Percentiles rank a stretch among this genome's conserved stretches.
Evolutionary conservation across 2,329 filamentous ascomycete species (phyloP).

Genomic region (Dryadomyces quercivorus): DNA sequence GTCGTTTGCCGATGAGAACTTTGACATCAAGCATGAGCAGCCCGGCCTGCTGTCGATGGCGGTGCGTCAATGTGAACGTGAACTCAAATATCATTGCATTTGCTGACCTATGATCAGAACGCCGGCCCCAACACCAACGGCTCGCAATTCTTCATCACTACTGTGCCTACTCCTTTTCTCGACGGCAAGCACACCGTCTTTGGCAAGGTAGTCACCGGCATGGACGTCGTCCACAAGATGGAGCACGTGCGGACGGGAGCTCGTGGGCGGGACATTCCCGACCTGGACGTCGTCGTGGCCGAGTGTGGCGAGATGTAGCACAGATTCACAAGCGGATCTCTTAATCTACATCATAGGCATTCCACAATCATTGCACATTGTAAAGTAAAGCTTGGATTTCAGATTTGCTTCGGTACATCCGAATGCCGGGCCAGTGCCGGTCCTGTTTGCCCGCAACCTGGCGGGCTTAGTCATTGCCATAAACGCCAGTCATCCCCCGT

Average conservation of each 20-base stretch:
- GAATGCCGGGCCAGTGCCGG: too few relatives aligned
- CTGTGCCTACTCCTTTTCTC: constrained; percentile 72
- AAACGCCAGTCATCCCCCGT: background rate
- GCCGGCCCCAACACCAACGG: constrained; percentile 88
- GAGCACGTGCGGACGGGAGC: constrained; percentile 77
- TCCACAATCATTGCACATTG: too few relatives aligned
- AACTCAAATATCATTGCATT: background rate
- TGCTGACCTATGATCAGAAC: constrained; percentile 43
- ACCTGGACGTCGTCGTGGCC: constrained; percentile 69
- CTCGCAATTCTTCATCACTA: constrained; percentile 96
- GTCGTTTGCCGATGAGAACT: constrained; percentile 85
- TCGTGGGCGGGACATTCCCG: constrained; percentile 64
- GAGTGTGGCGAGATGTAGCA: constrained; percentile 87
- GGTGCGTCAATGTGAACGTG: too few relatives aligned
- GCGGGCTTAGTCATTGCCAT: background rate
- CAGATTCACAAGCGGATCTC: too few relatives aligned
- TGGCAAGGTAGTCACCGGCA: constrained; percentile 76
- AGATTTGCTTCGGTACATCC: background rate
- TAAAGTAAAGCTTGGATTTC: background rate
- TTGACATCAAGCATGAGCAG: constrained; percentile 63
- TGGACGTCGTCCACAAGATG: constrained; percentile 87
- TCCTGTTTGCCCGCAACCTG: background rate
- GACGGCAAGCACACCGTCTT: constrained; percentile 95
- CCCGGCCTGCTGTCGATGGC: constrained; percentile 87
- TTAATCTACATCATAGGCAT: too few relatives aligned